A percentile compares a stretch with the other conserved stretches of the same genome.
Evolutionary conservation across 441 rosid species (phyloP).

Genomic region (Rhodomyrtus psidioides): DNA sequence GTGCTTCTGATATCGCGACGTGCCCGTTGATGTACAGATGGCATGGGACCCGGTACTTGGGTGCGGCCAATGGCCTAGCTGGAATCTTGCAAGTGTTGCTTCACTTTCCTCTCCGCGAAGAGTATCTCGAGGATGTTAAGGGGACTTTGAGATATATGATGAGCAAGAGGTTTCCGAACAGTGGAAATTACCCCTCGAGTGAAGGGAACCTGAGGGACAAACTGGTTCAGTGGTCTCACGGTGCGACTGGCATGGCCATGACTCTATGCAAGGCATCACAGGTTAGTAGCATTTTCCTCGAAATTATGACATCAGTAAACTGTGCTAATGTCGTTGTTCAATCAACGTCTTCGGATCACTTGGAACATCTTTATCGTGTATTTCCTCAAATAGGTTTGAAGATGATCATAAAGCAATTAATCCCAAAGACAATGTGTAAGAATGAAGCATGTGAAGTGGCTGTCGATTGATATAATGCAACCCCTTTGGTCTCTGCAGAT

Average conservation of each 20-base stretch:
- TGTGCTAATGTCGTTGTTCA: not conserved
- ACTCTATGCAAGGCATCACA: constrained; percentile 73
- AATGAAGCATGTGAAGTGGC: not conserved
- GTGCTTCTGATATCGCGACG: constrained; percentile 54
- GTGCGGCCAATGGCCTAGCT: constrained; percentile 85
- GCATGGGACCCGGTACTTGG: constrained; percentile 91
- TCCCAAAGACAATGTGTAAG: not conserved
- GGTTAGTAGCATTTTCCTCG: constrained; percentile 11
- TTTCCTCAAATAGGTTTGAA: not conserved
- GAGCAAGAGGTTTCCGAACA: constrained; percentile 61
- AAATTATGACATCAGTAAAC: not conserved
- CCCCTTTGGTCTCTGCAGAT: constrained; percentile 13
- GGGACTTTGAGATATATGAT: constrained; percentile 77
- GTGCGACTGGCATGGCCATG: constrained; percentile 67
- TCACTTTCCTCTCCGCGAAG: constrained; percentile 52
- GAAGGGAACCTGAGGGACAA: constrained; percentile 82
- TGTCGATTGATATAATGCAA: not conserved
- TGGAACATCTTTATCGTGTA: not conserved
- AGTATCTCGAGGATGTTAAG: constrained; percentile 53
- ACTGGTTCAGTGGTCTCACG: constrained; percentile 83
- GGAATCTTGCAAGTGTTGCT: constrained; percentile 76
- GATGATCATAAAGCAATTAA: not conserved
- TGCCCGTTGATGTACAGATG: constrained; percentile 91
- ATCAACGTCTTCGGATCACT: not conserved
- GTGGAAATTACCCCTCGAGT: constrained; percentile 82